A percentile compares a stretch with the other conserved stretches of the same genome.
phyloP scores from a whole-genome alignment of 179 eudicot species.

The Vitellaria paradoxa region DNA sequence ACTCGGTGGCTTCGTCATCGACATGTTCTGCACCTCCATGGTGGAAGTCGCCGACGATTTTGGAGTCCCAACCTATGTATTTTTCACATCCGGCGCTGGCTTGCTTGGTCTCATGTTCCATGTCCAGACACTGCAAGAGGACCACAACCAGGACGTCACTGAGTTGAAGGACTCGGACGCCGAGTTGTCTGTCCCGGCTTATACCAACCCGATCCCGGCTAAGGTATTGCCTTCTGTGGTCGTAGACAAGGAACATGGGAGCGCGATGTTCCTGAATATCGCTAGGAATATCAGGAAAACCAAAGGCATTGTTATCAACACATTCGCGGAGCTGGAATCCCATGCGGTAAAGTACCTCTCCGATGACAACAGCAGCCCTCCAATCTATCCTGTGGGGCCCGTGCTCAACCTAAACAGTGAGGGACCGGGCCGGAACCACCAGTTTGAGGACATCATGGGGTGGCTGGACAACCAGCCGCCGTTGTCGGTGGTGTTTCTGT shows the following conservation, averaged over 20 bases:
- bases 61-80: conserved; percentile 25
- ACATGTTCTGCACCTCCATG: conserved; percentile 34
- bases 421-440: neutral
- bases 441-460: conserved; percentile 16
- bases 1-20: conserved; percentile 29
- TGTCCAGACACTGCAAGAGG: conserved; percentile 11
- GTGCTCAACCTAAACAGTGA: conserved; percentile 23
- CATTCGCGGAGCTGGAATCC: conserved; percentile 39
- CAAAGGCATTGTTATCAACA: conserved; percentile 56
- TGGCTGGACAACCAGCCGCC: conserved; percentile 52
- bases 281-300: conserved; percentile 16
- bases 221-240: conserved; percentile 20
- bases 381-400: conserved; percentile 53
- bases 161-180: conserved; percentile 19
- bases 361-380: conserved; percentile 22
- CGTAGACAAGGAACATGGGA: conserved; percentile 16
- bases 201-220: conserved; percentile 24
- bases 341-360: conserved; percentile 16
- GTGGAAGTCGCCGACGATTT: conserved; percentile 35
- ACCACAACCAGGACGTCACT: conserved; percentile 8
- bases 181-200: conserved; percentile 14
- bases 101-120: conserved; percentile 14
- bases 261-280: neutral
- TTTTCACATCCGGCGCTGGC: conserved; percentile 29
- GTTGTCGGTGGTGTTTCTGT: conserved; percentile 53